phyloP scores from a whole-genome alignment of 495 filamentous ascomycete species.

The Penicillium steckii region DNA sequence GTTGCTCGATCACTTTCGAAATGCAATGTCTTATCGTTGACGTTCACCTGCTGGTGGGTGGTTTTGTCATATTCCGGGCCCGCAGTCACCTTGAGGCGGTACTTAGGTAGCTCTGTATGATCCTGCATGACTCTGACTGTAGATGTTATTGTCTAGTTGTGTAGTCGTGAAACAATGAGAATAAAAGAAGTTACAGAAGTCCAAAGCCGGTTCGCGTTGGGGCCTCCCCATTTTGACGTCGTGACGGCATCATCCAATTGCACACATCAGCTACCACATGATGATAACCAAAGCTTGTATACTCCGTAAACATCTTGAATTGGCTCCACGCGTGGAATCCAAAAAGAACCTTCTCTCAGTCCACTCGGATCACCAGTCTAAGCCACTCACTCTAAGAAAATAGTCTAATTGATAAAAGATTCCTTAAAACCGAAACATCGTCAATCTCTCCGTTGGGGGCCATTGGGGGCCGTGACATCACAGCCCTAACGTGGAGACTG shows the following conservation, averaged over 20 bases:
- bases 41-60: slow-evolving; percentile 65
- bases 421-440: background rate
- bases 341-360: too few relatives aligned
- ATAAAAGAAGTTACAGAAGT: background rate
- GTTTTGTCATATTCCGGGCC: slow-evolving; percentile 68
- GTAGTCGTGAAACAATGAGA: background rate
- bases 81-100: slow-evolving; percentile 50
- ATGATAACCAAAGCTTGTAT: too few relatives aligned
- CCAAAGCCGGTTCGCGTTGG: background rate
- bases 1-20: slow-evolving; percentile 61
- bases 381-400: background rate
- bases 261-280: background rate
- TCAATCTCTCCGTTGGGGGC: background rate
- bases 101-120: slow-evolving; percentile 14
- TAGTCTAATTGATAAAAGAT: background rate
- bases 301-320: too few relatives aligned
- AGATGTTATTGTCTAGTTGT: background rate
- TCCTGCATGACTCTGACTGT: background rate
- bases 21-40: slow-evolving; percentile 62
- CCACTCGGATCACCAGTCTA: background rate
- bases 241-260: background rate
- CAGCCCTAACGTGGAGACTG: background rate
- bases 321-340: too few relatives aligned
- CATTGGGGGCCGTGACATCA: slow-evolving; percentile 8
- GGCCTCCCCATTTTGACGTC: background rate